Conservation (phyloP, 495 filamentous ascomycete species). For the Usnea hakonensis region DNA sequence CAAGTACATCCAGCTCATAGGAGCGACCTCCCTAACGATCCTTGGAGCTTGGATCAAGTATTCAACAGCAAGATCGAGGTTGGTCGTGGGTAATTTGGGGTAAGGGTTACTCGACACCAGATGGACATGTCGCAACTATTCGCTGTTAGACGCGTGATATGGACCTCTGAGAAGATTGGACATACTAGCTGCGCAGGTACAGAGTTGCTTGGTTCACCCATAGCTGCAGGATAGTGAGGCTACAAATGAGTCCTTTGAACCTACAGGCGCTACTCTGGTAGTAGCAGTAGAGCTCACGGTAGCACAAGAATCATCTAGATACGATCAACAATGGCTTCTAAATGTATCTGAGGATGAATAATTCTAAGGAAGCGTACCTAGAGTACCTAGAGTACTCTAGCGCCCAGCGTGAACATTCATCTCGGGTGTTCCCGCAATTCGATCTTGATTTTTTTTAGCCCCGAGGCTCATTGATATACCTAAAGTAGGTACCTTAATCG, state of each 20-base stretch:
- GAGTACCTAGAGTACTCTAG: too few species aligned
- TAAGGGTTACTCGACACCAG: constrained; percentile 71
- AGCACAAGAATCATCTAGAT: neutral
- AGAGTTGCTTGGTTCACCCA: constrained; percentile 59
- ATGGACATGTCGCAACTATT: constrained; percentile 77
- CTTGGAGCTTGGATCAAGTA: constrained; percentile 74
- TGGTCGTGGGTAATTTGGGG: constrained; percentile 56
- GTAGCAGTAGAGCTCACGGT: neutral
- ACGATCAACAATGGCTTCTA: neutral
- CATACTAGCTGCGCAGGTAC: constrained; percentile 56
- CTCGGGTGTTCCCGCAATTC: neutral
- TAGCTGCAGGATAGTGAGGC: constrained; percentile 28
- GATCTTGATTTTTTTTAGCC: too few species aligned
- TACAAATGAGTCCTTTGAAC: neutral
- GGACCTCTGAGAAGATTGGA: constrained; percentile 7
- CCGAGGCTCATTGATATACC: too few species aligned
- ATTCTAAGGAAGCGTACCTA: neutral
- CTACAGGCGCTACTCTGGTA: neutral
- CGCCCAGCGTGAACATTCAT: too few species aligned
- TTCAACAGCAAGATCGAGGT: constrained; percentile 61
- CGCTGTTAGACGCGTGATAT: constrained; percentile 8
- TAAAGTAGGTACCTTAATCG: neutral
- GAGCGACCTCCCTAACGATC: constrained; percentile 62
- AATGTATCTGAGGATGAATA: too few species aligned
- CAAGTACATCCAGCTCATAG: constrained; percentile 89